phyloP scores from a whole-genome alignment of 768 basidiomycete species.

The Calocera viscosa region DNA sequence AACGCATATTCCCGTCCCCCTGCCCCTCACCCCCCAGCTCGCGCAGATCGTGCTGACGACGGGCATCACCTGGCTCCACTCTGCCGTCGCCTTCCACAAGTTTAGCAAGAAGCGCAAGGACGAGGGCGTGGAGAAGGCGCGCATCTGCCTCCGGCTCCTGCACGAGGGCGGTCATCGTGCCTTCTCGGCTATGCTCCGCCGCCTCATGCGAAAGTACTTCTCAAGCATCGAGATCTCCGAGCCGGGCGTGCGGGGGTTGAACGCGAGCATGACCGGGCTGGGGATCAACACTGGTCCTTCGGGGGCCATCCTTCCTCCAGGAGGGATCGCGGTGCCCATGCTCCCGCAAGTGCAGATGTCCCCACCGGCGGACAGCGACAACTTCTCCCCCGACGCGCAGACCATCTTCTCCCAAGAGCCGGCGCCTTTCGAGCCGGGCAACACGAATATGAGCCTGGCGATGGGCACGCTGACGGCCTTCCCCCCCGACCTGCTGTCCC shows the following conservation, averaged over 20 bases:
- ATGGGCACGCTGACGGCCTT: not conserved
- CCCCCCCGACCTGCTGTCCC: conserved; percentile 3
- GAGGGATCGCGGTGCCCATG: not conserved
- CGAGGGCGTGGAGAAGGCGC: not conserved
- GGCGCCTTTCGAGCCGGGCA: not conserved
- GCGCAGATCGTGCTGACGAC: not conserved
- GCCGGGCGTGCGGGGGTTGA: not conserved
- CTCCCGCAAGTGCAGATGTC: conserved; percentile 3
- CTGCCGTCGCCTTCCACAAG: conserved; percentile 3
- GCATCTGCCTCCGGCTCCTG: not conserved
- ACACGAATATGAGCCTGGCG: not conserved
- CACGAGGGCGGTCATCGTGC: not conserved
- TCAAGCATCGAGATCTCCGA: not conserved
- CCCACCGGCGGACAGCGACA: not conserved
- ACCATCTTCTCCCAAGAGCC: not conserved
- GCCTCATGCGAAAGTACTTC: not conserved
- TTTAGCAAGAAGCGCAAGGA: not conserved
- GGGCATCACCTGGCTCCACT: not conserved
- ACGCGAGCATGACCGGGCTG: not conserved
- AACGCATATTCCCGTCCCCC: not conserved
- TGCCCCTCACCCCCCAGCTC: not conserved
- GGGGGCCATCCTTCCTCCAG: not conserved
- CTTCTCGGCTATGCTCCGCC: not conserved
- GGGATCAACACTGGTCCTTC: not conserved
- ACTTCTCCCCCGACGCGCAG: not conserved